Evolutionary conservation across 805 yeast species (phyloP).

Genomic region (Wickerhamomyces bisporus): DNA sequence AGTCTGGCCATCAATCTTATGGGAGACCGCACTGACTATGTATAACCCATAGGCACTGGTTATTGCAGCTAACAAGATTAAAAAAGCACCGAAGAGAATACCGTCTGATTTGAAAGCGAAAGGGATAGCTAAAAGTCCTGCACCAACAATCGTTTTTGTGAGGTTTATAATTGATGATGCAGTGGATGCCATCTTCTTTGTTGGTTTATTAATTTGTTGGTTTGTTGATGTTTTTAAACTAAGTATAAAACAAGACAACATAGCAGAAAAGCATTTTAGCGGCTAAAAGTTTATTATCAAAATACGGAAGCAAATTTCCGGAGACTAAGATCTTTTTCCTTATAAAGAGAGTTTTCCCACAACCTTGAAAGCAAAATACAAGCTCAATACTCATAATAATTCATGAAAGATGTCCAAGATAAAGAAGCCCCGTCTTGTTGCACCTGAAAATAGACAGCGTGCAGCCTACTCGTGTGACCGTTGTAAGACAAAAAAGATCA

Average conservation of each 20-base stretch:
- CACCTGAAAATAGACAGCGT: conserved; percentile 33
- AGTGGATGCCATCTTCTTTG: conserved; percentile 22
- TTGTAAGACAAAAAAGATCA: conserved; percentile 36
- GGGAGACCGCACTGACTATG: conserved; percentile 55
- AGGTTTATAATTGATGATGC: conserved; percentile 60
- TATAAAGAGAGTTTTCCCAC: too few relatives aligned
- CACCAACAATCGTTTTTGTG: conserved; percentile 75
- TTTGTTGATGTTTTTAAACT: too few relatives aligned
- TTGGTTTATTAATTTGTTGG: too few relatives aligned
- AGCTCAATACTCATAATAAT: too few relatives aligned
- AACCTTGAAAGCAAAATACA: too few relatives aligned
- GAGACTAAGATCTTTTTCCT: too few relatives aligned
- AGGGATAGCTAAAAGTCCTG: conserved; percentile 75
- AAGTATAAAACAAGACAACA: too few relatives aligned
- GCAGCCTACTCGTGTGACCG: conserved; percentile 42
- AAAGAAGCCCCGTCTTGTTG: conserved; percentile 31
- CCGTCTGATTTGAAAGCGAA: conserved; percentile 69
- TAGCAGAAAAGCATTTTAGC: too few relatives aligned
- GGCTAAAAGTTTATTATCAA: too few relatives aligned
- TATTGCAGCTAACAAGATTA: conserved; percentile 56
- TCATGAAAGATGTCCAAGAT: conserved; percentile 5
- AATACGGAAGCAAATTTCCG: too few relatives aligned
- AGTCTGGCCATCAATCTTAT: conserved; percentile 49
- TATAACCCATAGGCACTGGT: conserved; percentile 67
- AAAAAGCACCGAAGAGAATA: conserved; percentile 46